Evolutionary conservation across 306 rosid genomes (phyloP).

Genomic region (Casuarina equisetifolia): DNA sequence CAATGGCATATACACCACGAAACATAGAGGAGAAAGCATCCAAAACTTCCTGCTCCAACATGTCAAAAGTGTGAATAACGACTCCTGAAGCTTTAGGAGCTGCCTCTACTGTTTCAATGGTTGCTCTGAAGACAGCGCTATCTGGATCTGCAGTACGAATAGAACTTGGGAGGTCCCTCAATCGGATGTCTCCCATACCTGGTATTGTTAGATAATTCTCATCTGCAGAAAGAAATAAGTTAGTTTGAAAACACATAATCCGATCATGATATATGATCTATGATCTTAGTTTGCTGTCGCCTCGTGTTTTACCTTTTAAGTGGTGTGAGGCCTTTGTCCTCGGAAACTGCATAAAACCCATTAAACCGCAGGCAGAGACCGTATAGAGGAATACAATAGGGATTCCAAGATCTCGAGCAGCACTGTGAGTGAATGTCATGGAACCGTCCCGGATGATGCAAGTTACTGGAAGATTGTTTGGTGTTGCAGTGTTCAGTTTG

Average conservation of each 20-base stretch:
- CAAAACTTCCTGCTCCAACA: conserved; percentile 16
- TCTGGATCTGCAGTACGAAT: neutral
- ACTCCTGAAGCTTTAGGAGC: neutral
- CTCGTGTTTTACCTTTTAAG: conserved; percentile 8
- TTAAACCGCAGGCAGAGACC: neutral
- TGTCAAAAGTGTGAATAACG: conserved; percentile 11
- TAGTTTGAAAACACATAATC: neutral
- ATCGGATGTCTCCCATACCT: neutral
- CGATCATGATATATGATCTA: neutral
- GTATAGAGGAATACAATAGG: conserved; percentile 7
- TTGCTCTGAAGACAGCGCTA: neutral
- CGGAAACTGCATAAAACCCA: neutral
- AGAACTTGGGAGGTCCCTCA: conserved; percentile 8
- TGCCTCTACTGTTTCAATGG: neutral
- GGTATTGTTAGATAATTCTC: conserved; percentile 19
- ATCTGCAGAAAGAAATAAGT: conserved; percentile 2
- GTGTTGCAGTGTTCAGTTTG: neutral
- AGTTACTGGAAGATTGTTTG: neutral
- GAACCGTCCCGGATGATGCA: conserved; percentile 3
- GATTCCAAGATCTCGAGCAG: neutral
- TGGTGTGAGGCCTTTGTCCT: conserved; percentile 15
- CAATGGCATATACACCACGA: conserved; percentile 1
- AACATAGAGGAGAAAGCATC: conserved; percentile 6
- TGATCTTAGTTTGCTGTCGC: neutral
- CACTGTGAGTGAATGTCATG: neutral